Percentiles rank a stretch among this genome's conserved stretches.
Evolutionary conservation across 169 alveolate species (phyloP).

Genomic region (Eimeria tenella): DNA sequence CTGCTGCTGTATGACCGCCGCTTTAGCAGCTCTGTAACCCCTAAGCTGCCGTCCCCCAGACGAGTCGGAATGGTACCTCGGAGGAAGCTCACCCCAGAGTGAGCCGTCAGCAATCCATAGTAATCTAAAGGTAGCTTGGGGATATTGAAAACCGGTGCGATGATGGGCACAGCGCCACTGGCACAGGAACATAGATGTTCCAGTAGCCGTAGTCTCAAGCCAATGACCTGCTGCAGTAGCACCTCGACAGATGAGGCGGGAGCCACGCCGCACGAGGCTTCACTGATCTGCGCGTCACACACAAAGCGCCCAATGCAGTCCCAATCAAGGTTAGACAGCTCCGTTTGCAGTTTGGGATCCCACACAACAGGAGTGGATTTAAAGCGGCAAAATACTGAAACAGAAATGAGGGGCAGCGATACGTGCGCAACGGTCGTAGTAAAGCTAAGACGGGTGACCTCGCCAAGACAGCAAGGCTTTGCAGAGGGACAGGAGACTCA

Average conservation of each 20-base stretch:
- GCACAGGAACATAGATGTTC: slow-evolving; percentile 79
- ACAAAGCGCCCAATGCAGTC: not conserved
- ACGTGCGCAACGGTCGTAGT: not conserved
- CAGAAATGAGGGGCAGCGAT: too few species aligned
- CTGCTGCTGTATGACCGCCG: slow-evolving; percentile 3
- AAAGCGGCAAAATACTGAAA: not conserved
- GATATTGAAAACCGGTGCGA: slow-evolving; percentile 82
- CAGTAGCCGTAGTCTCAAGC: slow-evolving; percentile 69
- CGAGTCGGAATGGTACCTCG: slow-evolving; percentile 25
- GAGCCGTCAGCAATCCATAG: slow-evolving; percentile 82
- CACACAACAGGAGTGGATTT: too few species aligned
- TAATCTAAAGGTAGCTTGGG: slow-evolving; percentile 80
- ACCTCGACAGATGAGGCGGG: not conserved
- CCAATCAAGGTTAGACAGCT: too few species aligned
- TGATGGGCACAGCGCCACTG: slow-evolving; percentile 79
- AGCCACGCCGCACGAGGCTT: not conserved
- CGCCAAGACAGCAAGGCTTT: not conserved
- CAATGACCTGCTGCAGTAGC: slow-evolving; percentile 54
- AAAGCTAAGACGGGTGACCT: not conserved
- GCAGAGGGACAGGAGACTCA: not conserved
- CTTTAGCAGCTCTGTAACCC: not conserved
- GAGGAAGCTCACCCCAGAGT: slow-evolving; percentile 53
- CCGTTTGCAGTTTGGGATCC: too few species aligned
- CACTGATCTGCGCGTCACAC: slow-evolving; percentile 3
- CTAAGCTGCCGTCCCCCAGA: not conserved